These are phyloP conservation scores for Neurospora hispaniola DNA, from an alignment of 495 filamentous ascomycete species.

Conservation along the genomic window DNA sequence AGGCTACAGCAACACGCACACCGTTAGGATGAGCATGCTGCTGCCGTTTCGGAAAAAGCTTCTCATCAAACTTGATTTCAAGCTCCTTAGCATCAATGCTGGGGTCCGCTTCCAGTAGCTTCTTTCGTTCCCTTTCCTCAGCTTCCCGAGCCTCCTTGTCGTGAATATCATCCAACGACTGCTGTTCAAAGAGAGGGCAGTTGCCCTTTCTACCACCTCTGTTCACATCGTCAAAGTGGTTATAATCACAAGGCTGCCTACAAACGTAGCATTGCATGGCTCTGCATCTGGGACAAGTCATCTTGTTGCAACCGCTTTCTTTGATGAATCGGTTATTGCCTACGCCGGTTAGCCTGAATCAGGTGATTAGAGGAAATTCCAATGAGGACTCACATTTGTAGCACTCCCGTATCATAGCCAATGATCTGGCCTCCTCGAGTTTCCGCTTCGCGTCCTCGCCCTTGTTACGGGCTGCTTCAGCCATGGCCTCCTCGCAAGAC, in stretches of 20 bases:
- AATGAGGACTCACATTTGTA: constrained; percentile 40
- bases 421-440: constrained; percentile 77
- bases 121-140: constrained; percentile 46
- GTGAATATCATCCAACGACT: constrained; percentile 42
- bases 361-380: background rate
- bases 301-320: constrained; percentile 75
- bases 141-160: constrained; percentile 56
- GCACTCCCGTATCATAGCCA: constrained; percentile 67
- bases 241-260: constrained; percentile 44
- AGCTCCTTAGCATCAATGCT: constrained; percentile 46
- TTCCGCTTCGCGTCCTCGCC: constrained; percentile 46
- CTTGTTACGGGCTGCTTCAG: constrained; percentile 38
- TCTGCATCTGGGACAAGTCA: constrained; percentile 50
- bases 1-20: background rate
- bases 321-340: constrained; percentile 60
- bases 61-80: constrained; percentile 47
- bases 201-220: constrained; percentile 37
- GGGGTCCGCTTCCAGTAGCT: constrained; percentile 48
- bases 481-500: constrained; percentile 52
- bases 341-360: constrained; percentile 20
- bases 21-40: constrained; percentile 11
- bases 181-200: constrained; percentile 58
- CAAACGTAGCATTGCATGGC: constrained; percentile 67
- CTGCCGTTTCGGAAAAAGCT: constrained; percentile 30
- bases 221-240: constrained; percentile 39